Conservation (phyloP, 2,329 filamentous ascomycete species). For the Talaromyces sp. region DNA sequence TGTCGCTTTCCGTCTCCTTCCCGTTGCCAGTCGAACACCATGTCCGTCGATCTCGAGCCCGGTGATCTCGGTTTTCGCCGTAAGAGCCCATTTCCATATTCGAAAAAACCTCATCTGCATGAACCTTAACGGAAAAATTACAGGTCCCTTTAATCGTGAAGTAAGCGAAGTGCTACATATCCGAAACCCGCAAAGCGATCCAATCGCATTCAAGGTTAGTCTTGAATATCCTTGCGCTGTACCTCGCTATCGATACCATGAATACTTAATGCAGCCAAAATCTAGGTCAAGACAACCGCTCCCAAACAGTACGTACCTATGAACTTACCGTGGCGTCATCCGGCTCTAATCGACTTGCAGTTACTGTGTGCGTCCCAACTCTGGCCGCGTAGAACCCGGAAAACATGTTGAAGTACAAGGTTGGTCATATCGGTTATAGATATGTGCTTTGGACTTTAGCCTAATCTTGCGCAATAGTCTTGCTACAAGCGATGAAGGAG, state of each 20-base stretch:
- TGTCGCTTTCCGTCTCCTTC: constrained; percentile 22
- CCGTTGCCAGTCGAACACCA: constrained; percentile 45
- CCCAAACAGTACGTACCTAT: constrained; percentile 81
- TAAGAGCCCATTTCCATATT: constrained; percentile 41
- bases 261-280: background rate
- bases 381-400: constrained; percentile 88
- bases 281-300: constrained; percentile 94
- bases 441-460: constrained; percentile 11
- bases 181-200: constrained; percentile 55
- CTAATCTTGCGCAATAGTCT: constrained; percentile 56
- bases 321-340: constrained; percentile 15
- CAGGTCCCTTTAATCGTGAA: constrained; percentile 63
- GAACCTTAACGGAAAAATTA: constrained; percentile 15
- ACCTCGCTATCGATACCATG: constrained; percentile 19
- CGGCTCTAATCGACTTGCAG: constrained; percentile 48
- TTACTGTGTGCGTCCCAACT: constrained; percentile 97
- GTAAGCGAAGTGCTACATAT: constrained; percentile 61
- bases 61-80: constrained; percentile 89
- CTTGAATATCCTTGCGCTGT: constrained; percentile 2
- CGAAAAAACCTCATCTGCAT: background rate
- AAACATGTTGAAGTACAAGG: constrained; percentile 89
- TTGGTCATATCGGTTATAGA: constrained; percentile 40
- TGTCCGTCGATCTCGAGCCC: constrained; percentile 94
- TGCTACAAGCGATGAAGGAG: constrained; percentile 96
- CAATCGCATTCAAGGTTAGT: constrained; percentile 63